Conservation (phyloP, 495 filamentous ascomycete species). For the Aspergillus diversus region DNA sequence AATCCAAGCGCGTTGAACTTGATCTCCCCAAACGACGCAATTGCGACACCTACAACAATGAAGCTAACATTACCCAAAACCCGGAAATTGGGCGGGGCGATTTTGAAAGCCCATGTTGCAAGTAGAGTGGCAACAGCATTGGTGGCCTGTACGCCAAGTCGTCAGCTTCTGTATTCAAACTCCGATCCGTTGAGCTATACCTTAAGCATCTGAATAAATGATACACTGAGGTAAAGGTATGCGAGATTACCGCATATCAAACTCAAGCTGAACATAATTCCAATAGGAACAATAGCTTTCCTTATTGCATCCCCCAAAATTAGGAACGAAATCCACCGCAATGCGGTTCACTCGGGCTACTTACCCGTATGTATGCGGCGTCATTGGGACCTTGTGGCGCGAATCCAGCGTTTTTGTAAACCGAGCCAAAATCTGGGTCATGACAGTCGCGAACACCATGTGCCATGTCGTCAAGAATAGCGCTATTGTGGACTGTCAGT, state of each 20-base stretch:
- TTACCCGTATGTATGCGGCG: conserved; percentile 73
- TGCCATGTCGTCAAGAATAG: conserved; percentile 89
- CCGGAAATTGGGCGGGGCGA: conserved; percentile 69
- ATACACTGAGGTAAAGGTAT: conserved; percentile 85
- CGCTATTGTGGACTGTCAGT: conserved; percentile 24
- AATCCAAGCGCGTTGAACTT: conserved; percentile 82
- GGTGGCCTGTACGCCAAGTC: conserved; percentile 62
- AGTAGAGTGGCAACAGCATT: conserved; percentile 86
- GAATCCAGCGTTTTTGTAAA: conserved; percentile 81
- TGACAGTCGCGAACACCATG: conserved; percentile 78
- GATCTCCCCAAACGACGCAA: conserved; percentile 88
- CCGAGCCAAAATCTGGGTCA: conserved; percentile 83
- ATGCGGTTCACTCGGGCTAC: conserved; percentile 6
- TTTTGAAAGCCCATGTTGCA: conserved; percentile 75
- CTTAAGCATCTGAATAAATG: conserved; percentile 97
- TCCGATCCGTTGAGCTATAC: conserved; percentile 37
- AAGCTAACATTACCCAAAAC: conserved; percentile 78
- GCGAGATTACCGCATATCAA: conserved; percentile 89
- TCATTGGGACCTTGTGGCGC: conserved; percentile 86
- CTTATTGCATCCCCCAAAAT: conserved; percentile 21
- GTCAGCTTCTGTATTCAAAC: not conserved
- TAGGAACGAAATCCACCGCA: conserved; percentile 7
- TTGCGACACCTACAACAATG: conserved; percentile 83
- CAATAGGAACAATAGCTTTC: conserved; percentile 85
- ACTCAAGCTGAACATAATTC: conserved; percentile 85